A percentile compares a stretch with the other conserved stretches of the same genome.
These are phyloP conservation scores for Sugiyamaella novakii DNA, from an alignment of 1,139 yeast genomes.

Conservation along the genomic window DNA sequence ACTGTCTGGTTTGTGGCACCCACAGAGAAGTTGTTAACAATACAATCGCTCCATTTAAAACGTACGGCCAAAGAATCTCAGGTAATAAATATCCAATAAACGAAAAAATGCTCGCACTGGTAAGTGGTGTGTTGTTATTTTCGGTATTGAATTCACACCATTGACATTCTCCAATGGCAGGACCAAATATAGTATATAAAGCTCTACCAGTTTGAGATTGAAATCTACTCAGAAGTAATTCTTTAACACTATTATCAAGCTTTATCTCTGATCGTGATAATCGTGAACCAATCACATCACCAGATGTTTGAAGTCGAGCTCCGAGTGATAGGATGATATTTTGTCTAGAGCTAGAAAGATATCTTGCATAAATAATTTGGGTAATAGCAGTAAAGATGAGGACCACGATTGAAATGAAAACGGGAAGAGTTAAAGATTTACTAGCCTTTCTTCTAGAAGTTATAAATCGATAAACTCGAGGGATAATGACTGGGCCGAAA, in stretches of 20 bases:
- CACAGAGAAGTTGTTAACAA: conserved; percentile 28
- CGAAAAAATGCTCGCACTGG: too few relatives aligned
- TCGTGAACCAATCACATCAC: conserved; percentile 29
- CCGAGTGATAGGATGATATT: conserved; percentile 29
- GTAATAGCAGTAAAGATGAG: conserved; percentile 15
- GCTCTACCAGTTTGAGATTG: conserved; percentile 29
- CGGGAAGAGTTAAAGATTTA: not conserved
- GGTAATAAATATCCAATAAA: conserved; percentile 33
- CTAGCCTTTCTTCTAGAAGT: not conserved
- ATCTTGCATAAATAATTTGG: conserved; percentile 12
- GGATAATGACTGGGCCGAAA: conserved; percentile 9
- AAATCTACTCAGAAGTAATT: conserved; percentile 29
- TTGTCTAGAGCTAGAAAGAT: conserved; percentile 11
- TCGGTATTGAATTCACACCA: too few relatives aligned
- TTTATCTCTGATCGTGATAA: conserved; percentile 20
- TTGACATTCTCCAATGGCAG: conserved; percentile 32
- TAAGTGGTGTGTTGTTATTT: too few relatives aligned
- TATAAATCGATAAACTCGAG: conserved; percentile 1
- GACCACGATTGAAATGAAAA: conserved; percentile 10
- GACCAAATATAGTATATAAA: conserved; percentile 34
- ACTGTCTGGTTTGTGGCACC: conserved; percentile 26
- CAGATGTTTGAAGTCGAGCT: conserved; percentile 32
- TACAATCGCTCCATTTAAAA: conserved; percentile 27
- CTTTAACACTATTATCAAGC: conserved; percentile 11
- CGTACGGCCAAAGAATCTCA: conserved; percentile 29